Evolutionary conservation across 305 asterid species (phyloP).

Genomic region (Stenogyne calaminthoides): DNA sequence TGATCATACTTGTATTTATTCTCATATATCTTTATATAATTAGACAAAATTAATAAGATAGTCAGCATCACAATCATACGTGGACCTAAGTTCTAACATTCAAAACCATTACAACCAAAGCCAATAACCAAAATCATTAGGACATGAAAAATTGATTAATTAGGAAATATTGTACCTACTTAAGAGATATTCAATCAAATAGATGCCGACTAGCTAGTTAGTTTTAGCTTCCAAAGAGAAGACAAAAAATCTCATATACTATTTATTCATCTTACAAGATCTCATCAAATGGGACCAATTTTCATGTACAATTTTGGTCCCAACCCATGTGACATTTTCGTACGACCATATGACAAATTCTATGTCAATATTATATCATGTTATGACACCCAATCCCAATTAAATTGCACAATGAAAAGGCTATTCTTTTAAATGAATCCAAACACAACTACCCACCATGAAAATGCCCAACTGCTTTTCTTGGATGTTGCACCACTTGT

Average conservation of each 20-base stretch:
- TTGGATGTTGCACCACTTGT: slow-evolving; percentile 38
- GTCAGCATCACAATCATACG: slow-evolving; percentile 1
- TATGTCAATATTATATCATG: slow-evolving; percentile 39
- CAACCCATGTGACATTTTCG: slow-evolving; percentile 65
- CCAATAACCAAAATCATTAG: slow-evolving; percentile 29
- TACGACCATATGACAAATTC: slow-evolving; percentile 48
- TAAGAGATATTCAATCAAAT: slow-evolving; percentile 10
- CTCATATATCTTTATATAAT: neutral
- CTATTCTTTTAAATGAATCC: slow-evolving; percentile 34
- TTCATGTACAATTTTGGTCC: slow-evolving; percentile 39
- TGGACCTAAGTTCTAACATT: slow-evolving; percentile 15
- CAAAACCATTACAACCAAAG: neutral
- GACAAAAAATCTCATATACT: slow-evolving; percentile 32
- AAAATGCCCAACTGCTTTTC: slow-evolving; percentile 37
- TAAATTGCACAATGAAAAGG: slow-evolving; percentile 28
- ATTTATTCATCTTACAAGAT: slow-evolving; percentile 36
- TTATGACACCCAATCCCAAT: slow-evolving; percentile 32
- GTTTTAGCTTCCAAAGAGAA: slow-evolving; percentile 35
- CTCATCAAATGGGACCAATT: slow-evolving; percentile 47
- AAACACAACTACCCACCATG: slow-evolving; percentile 35
- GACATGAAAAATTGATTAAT: slow-evolving; percentile 27
- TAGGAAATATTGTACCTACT: slow-evolving; percentile 37
- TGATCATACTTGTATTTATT: neutral
- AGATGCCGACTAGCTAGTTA: slow-evolving; percentile 34
- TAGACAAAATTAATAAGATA: slow-evolving; percentile 2